Conservation (phyloP, 108 stramenopile genomes). For the Cyclotella cryptica region DNA sequence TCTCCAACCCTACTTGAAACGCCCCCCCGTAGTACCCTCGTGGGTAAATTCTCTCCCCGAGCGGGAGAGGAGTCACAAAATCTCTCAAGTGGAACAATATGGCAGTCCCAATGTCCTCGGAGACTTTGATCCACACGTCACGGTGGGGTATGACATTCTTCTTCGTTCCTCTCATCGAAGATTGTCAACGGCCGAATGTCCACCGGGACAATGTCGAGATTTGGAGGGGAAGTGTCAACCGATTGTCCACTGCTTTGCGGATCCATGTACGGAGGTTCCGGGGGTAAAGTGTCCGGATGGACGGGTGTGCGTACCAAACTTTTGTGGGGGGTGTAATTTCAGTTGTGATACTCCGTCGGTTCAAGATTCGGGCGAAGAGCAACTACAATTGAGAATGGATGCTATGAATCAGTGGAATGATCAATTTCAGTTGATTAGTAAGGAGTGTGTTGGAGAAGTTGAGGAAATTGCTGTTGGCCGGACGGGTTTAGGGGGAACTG, state of each 20-base stretch:
- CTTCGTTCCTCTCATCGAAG: background rate
- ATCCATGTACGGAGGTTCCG: background rate
- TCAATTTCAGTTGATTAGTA: background rate
- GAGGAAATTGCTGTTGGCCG: constrained; percentile 27
- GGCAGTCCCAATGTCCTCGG: constrained; percentile 59
- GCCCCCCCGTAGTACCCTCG: constrained; percentile 34
- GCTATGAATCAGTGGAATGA: constrained; percentile 45
- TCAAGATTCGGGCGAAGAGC: background rate
- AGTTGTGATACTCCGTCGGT: background rate
- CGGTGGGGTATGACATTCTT: constrained; percentile 52
- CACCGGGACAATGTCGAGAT: background rate
- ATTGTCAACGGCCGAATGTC: background rate
- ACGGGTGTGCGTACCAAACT: background rate
- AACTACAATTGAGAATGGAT: constrained; percentile 25
- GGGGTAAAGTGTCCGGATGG: background rate
- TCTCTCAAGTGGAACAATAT: constrained; percentile 35
- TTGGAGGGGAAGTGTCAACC: background rate
- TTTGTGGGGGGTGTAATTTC: constrained; percentile 1
- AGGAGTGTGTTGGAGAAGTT: constrained; percentile 3
- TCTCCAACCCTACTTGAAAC: constrained; percentile 26
- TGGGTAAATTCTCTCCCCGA: constrained; percentile 50
- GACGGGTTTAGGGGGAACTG: constrained; percentile 42
- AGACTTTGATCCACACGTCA: constrained; percentile 56
- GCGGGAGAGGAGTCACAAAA: constrained; percentile 17
- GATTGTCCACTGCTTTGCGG: constrained; percentile 2